These are phyloP conservation scores for Trichoderma asperelloides DNA, from an alignment of 495 filamentous ascomycete genomes.

Conservation along the genomic window DNA sequence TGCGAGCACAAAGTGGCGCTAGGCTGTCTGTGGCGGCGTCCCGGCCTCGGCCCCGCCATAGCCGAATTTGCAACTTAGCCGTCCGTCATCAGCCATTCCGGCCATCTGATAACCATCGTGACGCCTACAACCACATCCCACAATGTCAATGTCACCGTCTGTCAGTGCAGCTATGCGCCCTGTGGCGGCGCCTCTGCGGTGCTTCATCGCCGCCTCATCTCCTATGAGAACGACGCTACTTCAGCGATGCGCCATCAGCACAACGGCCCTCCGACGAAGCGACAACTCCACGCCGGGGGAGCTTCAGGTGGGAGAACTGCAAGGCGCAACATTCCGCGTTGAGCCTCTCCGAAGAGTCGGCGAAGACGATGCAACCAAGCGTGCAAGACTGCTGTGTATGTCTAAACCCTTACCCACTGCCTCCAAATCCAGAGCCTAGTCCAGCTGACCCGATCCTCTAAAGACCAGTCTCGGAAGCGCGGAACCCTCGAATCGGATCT, in stretches of 20 bases:
- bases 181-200: background rate
- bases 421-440: too few species aligned
- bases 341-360: conserved; percentile 75
- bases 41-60: background rate
- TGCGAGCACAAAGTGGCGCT: background rate
- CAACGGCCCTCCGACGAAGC: conserved; percentile 12
- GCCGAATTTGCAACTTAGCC: background rate
- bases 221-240: background rate
- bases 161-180: background rate
- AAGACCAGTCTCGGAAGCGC: conserved; percentile 94
- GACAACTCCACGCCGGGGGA: conserved; percentile 32
- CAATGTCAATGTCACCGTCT: background rate
- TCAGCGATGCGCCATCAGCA: background rate
- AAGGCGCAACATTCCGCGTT: conserved; percentile 79
- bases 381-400: conserved; percentile 84
- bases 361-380: conserved; percentile 74
- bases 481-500: conserved; percentile 94
- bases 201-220: background rate
- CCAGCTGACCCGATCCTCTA: background rate
- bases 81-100: background rate
- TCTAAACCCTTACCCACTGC: conserved; percentile 20
- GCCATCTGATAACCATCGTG: background rate
- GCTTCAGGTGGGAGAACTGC: conserved; percentile 82
- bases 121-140: background rate
- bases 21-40: background rate